Conservation (phyloP, 2,329 filamentous ascomycete genomes). For the Apiospora kogelbergensis region DNA sequence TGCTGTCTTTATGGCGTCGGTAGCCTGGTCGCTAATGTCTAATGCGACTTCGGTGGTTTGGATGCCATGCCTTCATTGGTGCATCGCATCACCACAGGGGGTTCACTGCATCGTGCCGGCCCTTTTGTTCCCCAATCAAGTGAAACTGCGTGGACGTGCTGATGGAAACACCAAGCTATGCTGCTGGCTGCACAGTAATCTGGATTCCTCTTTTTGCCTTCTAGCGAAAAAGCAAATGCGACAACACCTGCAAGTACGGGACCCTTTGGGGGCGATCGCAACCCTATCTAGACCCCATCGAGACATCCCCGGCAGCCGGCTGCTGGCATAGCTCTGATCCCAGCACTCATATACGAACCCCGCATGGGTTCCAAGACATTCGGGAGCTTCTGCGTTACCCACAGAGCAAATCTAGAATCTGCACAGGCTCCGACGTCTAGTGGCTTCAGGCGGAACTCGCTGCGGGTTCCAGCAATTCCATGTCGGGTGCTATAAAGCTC, state of each 20-base stretch:
- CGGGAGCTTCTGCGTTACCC: not conserved
- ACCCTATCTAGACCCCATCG: slow-evolving; percentile 2
- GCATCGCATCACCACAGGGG: not conserved
- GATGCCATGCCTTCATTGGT: not conserved
- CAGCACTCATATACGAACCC: not conserved
- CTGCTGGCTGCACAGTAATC: too few species aligned
- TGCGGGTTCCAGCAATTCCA: not conserved
- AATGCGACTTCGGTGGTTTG: not conserved
- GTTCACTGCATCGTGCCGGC: not conserved
- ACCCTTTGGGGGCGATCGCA: not conserved
- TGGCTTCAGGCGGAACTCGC: not conserved
- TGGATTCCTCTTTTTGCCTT: not conserved
- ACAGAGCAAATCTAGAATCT: not conserved
- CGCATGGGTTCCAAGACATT: not conserved
- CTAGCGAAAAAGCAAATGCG: not conserved
- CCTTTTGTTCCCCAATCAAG: not conserved
- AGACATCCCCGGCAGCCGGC: not conserved
- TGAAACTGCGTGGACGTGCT: not conserved
- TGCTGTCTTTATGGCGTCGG: not conserved
- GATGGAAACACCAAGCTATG: not conserved
- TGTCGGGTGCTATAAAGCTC: not conserved
- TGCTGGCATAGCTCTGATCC: not conserved
- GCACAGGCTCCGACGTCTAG: not conserved
- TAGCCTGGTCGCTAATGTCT: not conserved
- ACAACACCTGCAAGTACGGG: not conserved